Evolutionary conservation across 73 alveolate genomes (phyloP).

Genomic region (Tetrahymena elliotti): DNA sequence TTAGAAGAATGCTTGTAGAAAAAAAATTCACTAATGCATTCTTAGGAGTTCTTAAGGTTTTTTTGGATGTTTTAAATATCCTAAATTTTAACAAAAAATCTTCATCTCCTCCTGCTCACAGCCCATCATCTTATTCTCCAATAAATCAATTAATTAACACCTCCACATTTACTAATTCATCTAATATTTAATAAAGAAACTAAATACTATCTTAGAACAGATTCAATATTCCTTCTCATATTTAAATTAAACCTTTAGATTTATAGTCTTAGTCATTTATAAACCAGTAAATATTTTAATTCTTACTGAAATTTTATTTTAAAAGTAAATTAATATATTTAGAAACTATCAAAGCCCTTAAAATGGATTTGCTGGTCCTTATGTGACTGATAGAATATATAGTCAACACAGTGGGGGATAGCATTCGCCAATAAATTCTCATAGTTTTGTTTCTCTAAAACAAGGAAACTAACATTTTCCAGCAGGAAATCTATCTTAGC

Average conservation of each 20-base stretch:
- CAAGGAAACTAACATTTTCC: background rate
- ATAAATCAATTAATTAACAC: background rate
- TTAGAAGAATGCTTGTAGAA: background rate
- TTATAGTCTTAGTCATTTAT: background rate
- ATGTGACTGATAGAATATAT: background rate
- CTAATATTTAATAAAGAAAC: background rate
- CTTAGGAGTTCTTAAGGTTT: background rate
- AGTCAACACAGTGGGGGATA: background rate
- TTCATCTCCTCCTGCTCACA: background rate
- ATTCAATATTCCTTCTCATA: background rate
- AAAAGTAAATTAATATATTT: background rate
- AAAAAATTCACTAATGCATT: background rate
- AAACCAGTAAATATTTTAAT: background rate
- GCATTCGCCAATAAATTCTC: background rate
- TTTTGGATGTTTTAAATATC: background rate
- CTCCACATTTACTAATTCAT: background rate
- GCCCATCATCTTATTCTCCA: background rate
- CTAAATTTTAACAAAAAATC: background rate
- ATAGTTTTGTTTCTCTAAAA: background rate
- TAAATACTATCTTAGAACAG: background rate
- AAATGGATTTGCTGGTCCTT: background rate
- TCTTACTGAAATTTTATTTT: background rate
- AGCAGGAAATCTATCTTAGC: no score
- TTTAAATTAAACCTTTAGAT: background rate
- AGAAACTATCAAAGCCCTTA: background rate